Evolutionary conservation across 2,329 filamentous ascomycete species (phyloP).

Genomic region (Calonectria montana): DNA sequence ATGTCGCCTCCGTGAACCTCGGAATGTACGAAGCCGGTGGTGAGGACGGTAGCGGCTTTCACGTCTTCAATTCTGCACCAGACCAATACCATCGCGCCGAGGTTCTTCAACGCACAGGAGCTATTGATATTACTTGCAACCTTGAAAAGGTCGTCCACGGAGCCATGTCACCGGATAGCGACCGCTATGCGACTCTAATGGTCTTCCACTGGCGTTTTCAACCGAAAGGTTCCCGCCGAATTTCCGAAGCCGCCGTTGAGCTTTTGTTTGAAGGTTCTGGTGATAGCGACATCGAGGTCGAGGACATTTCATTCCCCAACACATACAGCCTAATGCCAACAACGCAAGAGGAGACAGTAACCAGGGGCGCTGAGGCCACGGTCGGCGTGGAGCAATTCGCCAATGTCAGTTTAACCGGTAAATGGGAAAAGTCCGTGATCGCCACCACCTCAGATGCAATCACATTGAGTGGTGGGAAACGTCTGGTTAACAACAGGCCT

Average conservation of each 20-base stretch:
- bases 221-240: neutral
- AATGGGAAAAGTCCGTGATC: neutral
- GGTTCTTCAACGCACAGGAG: slow-evolving; percentile 23
- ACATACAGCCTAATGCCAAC: neutral
- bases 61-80: slow-evolving; percentile 17
- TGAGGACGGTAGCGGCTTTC: slow-evolving; percentile 26
- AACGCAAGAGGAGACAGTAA: neutral
- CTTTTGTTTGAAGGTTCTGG: neutral
- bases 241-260: neutral
- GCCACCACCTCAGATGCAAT: neutral
- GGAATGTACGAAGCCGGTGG: neutral
- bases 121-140: slow-evolving; percentile 25
- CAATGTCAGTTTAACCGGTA: neutral
- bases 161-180: neutral
- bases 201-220: neutral
- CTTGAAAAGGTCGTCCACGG: slow-evolving; percentile 1
- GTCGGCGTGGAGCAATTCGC: neutral
- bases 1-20: neutral
- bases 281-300: neutral
- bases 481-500: neutral
- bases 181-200: neutral
- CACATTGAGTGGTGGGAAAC: neutral
- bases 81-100: slow-evolving; percentile 25
- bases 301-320: neutral
- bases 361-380: neutral